These are phyloP conservation scores for Neohortaea acidophila DNA, from an alignment of 495 filamentous ascomycete species.

Conservation along the genomic window DNA sequence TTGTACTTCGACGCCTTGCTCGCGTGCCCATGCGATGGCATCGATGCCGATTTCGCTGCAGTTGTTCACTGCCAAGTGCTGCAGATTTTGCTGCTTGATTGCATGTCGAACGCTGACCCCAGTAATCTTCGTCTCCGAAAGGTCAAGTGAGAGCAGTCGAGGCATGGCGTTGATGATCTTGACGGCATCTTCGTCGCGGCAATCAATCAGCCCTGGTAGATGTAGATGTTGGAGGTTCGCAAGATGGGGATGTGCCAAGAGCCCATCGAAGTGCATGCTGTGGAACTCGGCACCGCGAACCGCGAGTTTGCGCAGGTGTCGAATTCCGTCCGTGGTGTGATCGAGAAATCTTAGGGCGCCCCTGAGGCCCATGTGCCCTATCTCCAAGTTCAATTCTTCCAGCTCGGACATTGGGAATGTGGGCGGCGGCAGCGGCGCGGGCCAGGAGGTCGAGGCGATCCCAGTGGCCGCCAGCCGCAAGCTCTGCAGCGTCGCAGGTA, in stretches of 20 bases:
- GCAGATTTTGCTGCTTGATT: slow-evolving; percentile 12
- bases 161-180: not conserved
- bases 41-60: slow-evolving; percentile 19
- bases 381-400: not conserved
- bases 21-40: slow-evolving; percentile 24
- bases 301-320: not conserved
- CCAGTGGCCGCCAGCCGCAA: not conserved
- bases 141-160: slow-evolving; percentile 12
- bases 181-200: not conserved
- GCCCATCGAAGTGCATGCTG: not conserved
- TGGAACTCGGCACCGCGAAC: not conserved
- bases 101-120: slow-evolving; percentile 23
- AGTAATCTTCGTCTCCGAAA: slow-evolving; percentile 18
- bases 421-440: not conserved
- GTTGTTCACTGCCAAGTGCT: slow-evolving; percentile 17
- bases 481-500: not conserved
- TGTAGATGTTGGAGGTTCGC: not conserved
- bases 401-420: not conserved
- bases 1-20: slow-evolving; percentile 13
- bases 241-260: slow-evolving; percentile 1
- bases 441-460: not conserved
- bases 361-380: not conserved
- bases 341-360: not conserved
- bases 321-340: not conserved
- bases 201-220: not conserved